These are phyloP conservation scores for Ogataea degrootiae DNA, from an alignment of 805 yeast genomes.

Conservation along the genomic window DNA sequence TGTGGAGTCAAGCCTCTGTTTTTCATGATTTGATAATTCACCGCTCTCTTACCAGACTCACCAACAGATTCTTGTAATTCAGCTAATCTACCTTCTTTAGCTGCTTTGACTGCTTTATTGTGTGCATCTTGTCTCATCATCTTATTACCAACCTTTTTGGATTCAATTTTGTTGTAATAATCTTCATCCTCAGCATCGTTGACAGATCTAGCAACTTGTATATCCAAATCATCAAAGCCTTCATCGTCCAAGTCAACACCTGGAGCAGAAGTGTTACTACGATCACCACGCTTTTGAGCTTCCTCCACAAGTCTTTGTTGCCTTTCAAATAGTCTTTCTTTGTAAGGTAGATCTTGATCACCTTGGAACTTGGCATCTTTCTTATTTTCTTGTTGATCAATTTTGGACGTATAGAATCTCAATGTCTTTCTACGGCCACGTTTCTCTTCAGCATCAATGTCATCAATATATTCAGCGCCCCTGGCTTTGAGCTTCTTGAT, in stretches of 20 bases:
- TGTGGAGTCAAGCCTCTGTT: constrained; percentile 94
- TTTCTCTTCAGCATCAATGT: constrained; percentile 84
- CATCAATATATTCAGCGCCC: constrained; percentile 66
- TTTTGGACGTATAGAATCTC: constrained; percentile 94
- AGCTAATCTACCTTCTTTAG: constrained; percentile 76
- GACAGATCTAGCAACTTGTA: neutral
- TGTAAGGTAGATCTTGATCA: constrained; percentile 87
- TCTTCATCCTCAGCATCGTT: constrained; percentile 45
- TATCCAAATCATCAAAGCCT: constrained; percentile 44
- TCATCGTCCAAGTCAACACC: constrained; percentile 54
- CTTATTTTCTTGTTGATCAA: constrained; percentile 76
- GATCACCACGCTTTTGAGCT: constrained; percentile 80
- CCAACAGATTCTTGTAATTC: constrained; percentile 66
- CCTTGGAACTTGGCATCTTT: constrained; percentile 62
- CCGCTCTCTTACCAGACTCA: constrained; percentile 86
- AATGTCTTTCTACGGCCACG: constrained; percentile 71
- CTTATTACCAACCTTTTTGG: constrained; percentile 43
- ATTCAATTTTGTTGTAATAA: constrained; percentile 54
- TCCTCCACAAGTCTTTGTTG: constrained; percentile 83
- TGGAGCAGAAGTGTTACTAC: constrained; percentile 33
- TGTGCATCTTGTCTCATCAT: constrained; percentile 59
- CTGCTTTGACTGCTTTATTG: constrained; percentile 66
- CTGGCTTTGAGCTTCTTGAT: constrained; percentile 36
- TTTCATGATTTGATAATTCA: constrained; percentile 90
- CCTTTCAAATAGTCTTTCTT: constrained; percentile 84